These are phyloP conservation scores for Perilla frutescens DNA, from an alignment of 257 asterid genomes.

Conservation along the genomic window DNA sequence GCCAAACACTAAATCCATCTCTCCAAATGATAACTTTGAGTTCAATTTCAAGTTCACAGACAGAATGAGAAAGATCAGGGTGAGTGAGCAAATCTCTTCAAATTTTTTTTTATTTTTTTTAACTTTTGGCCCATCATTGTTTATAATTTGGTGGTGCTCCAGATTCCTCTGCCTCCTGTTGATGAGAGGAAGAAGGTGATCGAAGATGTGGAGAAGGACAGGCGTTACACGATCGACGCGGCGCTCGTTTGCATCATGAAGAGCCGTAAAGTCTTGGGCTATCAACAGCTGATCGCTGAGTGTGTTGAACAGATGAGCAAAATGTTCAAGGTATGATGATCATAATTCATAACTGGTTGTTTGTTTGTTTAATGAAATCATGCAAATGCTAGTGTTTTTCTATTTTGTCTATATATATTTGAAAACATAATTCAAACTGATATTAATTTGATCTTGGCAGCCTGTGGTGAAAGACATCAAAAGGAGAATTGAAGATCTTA, in stretches of 20 bases:
- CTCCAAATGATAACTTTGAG: constrained; percentile 58
- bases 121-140: too few species aligned
- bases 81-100: constrained; percentile 37
- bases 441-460: constrained; percentile 23
- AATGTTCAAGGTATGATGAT: constrained; percentile 53
- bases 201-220: constrained; percentile 71
- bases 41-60: constrained; percentile 66
- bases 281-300: constrained; percentile 65
- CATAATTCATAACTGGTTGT: background rate
- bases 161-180: constrained; percentile 69
- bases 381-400: background rate
- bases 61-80: constrained; percentile 74
- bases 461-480: constrained; percentile 70
- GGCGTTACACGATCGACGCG: constrained; percentile 68
- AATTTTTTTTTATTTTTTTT: background rate
- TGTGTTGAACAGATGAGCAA: constrained; percentile 66
- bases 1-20: constrained; percentile 59
- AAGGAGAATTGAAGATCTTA: constrained; percentile 71
- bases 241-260: constrained; percentile 70
- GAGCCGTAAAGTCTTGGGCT: constrained; percentile 64
- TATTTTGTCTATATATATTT: background rate
- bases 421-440: too few species aligned
- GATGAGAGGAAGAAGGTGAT: constrained; percentile 70
- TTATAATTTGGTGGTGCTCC: background rate
- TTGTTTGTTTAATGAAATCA: too few species aligned